These are phyloP conservation scores for Solanum pennellii DNA, from an alignment of 257 asterid species.

Conservation along the genomic window DNA sequence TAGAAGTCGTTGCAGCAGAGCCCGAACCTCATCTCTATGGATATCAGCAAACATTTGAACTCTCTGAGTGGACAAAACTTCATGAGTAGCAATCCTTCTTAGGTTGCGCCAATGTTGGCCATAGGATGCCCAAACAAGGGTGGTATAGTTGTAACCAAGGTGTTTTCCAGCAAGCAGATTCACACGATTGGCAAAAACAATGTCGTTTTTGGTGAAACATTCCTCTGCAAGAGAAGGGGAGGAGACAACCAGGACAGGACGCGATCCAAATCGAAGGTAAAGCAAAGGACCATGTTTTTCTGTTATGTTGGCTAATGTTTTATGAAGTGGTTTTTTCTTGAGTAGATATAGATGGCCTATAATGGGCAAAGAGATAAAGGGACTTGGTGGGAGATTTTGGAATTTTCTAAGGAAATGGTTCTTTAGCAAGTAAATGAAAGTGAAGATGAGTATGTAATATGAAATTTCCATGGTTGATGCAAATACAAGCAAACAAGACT, in stretches of 20 bases:
- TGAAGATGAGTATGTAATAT: slow-evolving; percentile 1
- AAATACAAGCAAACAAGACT: neutral
- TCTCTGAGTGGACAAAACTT: slow-evolving; percentile 21
- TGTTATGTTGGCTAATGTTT: slow-evolving; percentile 36
- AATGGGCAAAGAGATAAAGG: slow-evolving; percentile 49
- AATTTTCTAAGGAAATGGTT: slow-evolving; percentile 20
- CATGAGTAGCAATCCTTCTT: slow-evolving; percentile 14
- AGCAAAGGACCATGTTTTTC: slow-evolving; percentile 43
- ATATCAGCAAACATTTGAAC: slow-evolving; percentile 4
- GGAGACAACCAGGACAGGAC: slow-evolving; percentile 49
- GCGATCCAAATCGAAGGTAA: slow-evolving; percentile 44
- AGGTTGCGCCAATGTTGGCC: slow-evolving; percentile 41
- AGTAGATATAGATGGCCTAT: slow-evolving; percentile 61
- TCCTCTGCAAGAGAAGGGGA: slow-evolving; percentile 50
- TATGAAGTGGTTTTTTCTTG: slow-evolving; percentile 39
- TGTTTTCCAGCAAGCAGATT: slow-evolving; percentile 49
- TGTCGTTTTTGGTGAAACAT: slow-evolving; percentile 53
- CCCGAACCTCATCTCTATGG: slow-evolving; percentile 3
- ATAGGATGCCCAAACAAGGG: slow-evolving; percentile 40
- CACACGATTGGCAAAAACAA: slow-evolving; percentile 64
- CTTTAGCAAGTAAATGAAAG: slow-evolving; percentile 6
- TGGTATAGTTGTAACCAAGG: slow-evolving; percentile 56
- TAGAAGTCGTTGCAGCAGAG: neutral
- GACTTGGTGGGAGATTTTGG: slow-evolving; percentile 56
- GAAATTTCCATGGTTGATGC: slow-evolving; percentile 4